Evolutionary conservation across 2,329 filamentous ascomycete genomes (phyloP).

Genomic region (Aureobasidium musti): DNA sequence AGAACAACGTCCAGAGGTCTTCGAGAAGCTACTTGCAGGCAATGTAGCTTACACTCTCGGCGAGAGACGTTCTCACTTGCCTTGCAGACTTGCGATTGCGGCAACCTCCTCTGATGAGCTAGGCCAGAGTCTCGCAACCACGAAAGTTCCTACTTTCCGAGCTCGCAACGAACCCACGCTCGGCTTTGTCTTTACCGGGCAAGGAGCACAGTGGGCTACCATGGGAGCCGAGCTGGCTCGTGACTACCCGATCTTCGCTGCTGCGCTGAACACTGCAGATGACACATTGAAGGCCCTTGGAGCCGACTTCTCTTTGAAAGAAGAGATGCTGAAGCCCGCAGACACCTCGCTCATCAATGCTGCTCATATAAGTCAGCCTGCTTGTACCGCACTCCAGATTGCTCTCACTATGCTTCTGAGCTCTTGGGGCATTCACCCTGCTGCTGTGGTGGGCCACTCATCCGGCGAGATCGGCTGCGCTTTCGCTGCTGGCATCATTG

Average conservation of each 20-base stretch:
- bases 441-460: slow-evolving; percentile 39
- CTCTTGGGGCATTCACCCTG: slow-evolving; percentile 34
- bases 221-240: slow-evolving; percentile 35
- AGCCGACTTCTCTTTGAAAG: slow-evolving; percentile 14
- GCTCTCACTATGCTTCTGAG: slow-evolving; percentile 49
- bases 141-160: slow-evolving; percentile 11
- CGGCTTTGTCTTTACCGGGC: slow-evolving; percentile 41
- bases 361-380: slow-evolving; percentile 45
- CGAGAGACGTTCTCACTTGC: slow-evolving; percentile 10
- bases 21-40: slow-evolving; percentile 14
- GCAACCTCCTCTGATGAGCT: slow-evolving; percentile 16
- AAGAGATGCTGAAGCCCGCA: slow-evolving; percentile 11
- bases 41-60: slow-evolving; percentile 20
- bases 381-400: slow-evolving; percentile 59
- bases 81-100: slow-evolving; percentile 10
- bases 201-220: slow-evolving; percentile 41
- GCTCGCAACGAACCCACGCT: slow-evolving; percentile 10
- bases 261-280: slow-evolving; percentile 5
- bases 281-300: not conserved
- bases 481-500: slow-evolving; percentile 35
- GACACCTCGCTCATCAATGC: slow-evolving; percentile 11
- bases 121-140: slow-evolving; percentile 9
- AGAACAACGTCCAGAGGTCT: slow-evolving; percentile 18
- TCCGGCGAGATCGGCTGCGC: slow-evolving; percentile 42
- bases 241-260: slow-evolving; percentile 13